These are phyloP conservation scores for Adansonia rubrostipa DNA, from an alignment of 441 rosid species.

Conservation along the genomic window DNA sequence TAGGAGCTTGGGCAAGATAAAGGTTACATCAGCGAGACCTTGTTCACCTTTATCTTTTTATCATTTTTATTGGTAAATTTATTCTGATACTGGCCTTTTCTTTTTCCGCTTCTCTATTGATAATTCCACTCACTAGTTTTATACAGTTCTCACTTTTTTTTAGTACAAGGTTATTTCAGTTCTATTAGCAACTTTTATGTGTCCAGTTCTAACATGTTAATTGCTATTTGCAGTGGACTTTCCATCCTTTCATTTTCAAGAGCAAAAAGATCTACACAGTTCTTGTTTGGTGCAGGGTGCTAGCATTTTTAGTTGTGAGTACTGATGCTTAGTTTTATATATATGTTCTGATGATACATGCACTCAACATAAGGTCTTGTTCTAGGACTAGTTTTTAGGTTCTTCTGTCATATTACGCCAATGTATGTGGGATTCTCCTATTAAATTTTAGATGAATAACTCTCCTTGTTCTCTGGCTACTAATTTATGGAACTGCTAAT, in stretches of 20 bases:
- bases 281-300: conserved; percentile 95
- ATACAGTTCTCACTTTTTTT: not conserved
- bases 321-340: conserved; percentile 4
- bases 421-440: not conserved
- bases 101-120: not conserved
- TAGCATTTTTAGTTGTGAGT: conserved; percentile 97
- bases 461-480: not conserved
- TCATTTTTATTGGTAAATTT: conserved; percentile 78
- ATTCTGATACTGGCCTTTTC: not conserved
- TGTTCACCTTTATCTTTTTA: conserved; percentile 69
- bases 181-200: not conserved
- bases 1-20: conserved; percentile 98
- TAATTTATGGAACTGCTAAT: not conserved
- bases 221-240: conserved; percentile 82
- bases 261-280: conserved; percentile 97
- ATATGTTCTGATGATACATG: conserved; percentile 15
- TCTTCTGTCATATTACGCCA: not conserved
- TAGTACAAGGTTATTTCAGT: conserved; percentile 17
- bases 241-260: conserved; percentile 96
- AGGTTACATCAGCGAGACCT: conserved; percentile 90
- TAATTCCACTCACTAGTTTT: conserved; percentile 1
- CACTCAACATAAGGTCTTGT: conserved; percentile 4
- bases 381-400: not conserved
- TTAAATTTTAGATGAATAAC: not conserved
- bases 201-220: conserved; percentile 15